Base-by-base conservation (phyloP, 164 flowering plant species). In the Dillenia turbinata region DNA sequence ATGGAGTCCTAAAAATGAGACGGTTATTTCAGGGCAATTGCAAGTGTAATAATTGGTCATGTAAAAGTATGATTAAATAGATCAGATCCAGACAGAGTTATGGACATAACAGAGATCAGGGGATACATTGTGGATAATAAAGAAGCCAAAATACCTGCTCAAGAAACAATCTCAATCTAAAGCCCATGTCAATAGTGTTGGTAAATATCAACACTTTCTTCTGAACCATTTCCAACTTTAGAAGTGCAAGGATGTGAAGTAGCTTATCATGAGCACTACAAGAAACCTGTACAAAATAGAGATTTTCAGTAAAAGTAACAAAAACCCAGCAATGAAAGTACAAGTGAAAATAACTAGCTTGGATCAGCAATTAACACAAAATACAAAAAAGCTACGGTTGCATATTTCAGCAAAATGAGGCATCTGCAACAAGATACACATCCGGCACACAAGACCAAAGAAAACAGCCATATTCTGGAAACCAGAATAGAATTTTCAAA, bases 141-240 rank as follows among this genome's bases (percentile, higher is more conserved):
- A 46, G 17, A 59, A 53, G 24, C n/a, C 57, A 53, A 26, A 9
- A 57, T 83, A 92, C 99, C 99, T 95, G 88, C 70, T 95, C 99
- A 44, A 95, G 70, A 71, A 92, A 92, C 6, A 95, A 79, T 71
- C 73, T 92, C 77, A 95, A 70, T 69, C 90, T 88, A 74, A 71
- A 95, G 63, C 89, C 86, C 84, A 75, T 88, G 71, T 95, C 87
- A 63, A 92, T 92, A 40, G 84, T 74, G 67, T 92, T 95, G 11
- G 90, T 83, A 62, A 92, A 95, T 69, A 92, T 77, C 66, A 95
- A 80, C 63, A 88, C 89, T 70, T 87, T 95, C 64, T 86, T 90
- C 73, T 90, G 97, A 70, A 95, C 85, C 74, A 92, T 74, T 75
- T 82, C 91, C 70, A 87, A 68, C 83, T 87, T 92, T 79, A 95